Conservation (phyloP, 2,329 filamentous ascomycete genomes). For the Xylariales sp. region DNA sequence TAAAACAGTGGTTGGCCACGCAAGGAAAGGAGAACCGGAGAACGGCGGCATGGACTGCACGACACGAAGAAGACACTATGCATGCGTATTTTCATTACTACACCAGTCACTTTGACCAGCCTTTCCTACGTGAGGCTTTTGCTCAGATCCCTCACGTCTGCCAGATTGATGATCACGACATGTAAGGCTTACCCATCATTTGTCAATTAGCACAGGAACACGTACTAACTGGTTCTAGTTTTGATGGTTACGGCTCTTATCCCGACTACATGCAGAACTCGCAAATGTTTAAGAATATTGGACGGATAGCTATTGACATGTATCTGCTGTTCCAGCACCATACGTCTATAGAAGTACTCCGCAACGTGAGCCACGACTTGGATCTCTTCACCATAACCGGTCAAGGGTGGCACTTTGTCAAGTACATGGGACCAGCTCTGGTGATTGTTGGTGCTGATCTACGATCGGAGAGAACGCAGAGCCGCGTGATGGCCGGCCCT, state of each 20-base stretch:
- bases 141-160: slow-evolving; percentile 94
- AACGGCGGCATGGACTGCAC: slow-evolving; percentile 85
- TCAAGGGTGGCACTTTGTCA: slow-evolving; percentile 98
- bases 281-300: slow-evolving; percentile 97
- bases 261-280: slow-evolving; percentile 98
- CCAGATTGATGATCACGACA: slow-evolving; percentile 94
- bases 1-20: slow-evolving; percentile 93
- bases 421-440: slow-evolving; percentile 87
- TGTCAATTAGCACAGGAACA: not conserved
- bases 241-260: slow-evolving; percentile 95
- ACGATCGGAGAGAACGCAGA: slow-evolving; percentile 83
- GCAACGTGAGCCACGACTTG: slow-evolving; percentile 79
- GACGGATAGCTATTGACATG: slow-evolving; percentile 92
- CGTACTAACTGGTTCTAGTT: slow-evolving; percentile 47
- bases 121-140: slow-evolving; percentile 89
- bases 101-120: slow-evolving; percentile 96
- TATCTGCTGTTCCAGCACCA: slow-evolving; percentile 98
- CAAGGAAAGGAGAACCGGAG: slow-evolving; percentile 91
- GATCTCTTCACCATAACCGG: slow-evolving; percentile 97
- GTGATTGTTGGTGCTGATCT: slow-evolving; percentile 89
- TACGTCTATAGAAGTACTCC: slow-evolving; percentile 88
- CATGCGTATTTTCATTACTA: slow-evolving; percentile 99
- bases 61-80: slow-evolving; percentile 90
- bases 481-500: slow-evolving; percentile 89
- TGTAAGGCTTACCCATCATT: slow-evolving; percentile 57